A percentile compares a stretch with the other conserved stretches of the same genome.
phyloP scores from a whole-genome alignment of 2,329 filamentous ascomycete genomes.

The Trichoderma simmonsii region DNA sequence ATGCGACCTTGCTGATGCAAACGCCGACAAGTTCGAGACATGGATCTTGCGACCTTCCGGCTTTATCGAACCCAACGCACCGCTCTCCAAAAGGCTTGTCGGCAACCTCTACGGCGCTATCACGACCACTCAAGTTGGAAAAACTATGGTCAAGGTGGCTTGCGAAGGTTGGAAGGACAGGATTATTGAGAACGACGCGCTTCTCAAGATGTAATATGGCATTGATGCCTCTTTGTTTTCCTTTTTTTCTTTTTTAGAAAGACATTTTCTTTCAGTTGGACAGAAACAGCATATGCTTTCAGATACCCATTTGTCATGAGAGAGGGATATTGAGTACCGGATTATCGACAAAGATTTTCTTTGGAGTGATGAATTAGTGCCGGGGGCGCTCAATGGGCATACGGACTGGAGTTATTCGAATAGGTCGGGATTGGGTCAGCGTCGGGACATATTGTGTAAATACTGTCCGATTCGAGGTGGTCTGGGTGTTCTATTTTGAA shows the following conservation, averaged over 20 bases:
- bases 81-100: constrained; percentile 27
- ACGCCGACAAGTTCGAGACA: constrained; percentile 33
- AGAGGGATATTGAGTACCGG: background rate
- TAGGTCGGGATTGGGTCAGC: background rate
- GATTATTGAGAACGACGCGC: constrained; percentile 34
- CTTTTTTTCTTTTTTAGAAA: background rate
- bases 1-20: constrained; percentile 35
- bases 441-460: background rate
- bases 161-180: constrained; percentile 36
- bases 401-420: background rate
- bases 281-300: constrained; percentile 13
- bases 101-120: constrained; percentile 33
- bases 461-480: background rate
- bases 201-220: constrained; percentile 30
- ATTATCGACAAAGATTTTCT: background rate
- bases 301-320: constrained; percentile 14
- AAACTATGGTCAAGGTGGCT: constrained; percentile 36
- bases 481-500: background rate
- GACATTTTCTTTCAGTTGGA: background rate
- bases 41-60: constrained; percentile 37
- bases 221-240: background rate
- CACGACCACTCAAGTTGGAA: constrained; percentile 35
- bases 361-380: background rate
- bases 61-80: constrained; percentile 29
- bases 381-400: background rate